These are phyloP conservation scores for Saxophila tyrrhenica DNA, from an alignment of 495 filamentous ascomycete genomes.

Conservation along the genomic window DNA sequence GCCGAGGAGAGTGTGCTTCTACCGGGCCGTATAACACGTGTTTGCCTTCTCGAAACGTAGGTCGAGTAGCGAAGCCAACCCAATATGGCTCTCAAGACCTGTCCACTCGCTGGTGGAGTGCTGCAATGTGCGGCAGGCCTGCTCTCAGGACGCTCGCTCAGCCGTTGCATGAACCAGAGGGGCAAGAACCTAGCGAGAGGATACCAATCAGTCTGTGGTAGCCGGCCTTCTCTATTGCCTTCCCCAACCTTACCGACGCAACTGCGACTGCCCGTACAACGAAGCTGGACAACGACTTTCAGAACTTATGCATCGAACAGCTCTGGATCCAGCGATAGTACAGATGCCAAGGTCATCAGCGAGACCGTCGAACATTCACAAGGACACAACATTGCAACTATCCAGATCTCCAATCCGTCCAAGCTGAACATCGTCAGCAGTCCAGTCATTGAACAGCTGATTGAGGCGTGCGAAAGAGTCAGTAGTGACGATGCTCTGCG, in stretches of 20 bases:
- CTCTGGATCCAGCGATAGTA: background rate
- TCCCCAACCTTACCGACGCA: too few relatives aligned
- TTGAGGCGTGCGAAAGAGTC: background rate
- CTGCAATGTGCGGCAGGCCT: too few relatives aligned
- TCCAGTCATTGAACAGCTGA: conserved; percentile 6
- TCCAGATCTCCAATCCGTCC: conserved; percentile 15
- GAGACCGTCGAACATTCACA: background rate
- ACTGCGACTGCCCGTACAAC: background rate
- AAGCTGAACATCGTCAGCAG: conserved; percentile 18
- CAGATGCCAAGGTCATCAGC: background rate
- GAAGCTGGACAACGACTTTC: background rate
- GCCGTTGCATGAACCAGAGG: too few relatives aligned
- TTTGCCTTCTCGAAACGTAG: too few relatives aligned
- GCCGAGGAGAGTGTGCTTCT: background rate
- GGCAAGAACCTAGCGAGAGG: too few relatives aligned
- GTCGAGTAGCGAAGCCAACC: too few relatives aligned
- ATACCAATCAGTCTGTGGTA: too few relatives aligned
- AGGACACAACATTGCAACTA: conserved; percentile 9
- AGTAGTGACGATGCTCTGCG: conserved; percentile 8
- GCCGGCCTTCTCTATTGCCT: too few relatives aligned
- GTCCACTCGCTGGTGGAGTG: too few relatives aligned
- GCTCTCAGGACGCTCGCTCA: too few relatives aligned
- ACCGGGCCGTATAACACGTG: too few relatives aligned
- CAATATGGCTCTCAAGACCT: too few relatives aligned
- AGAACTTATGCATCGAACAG: background rate